These are phyloP conservation scores for Phoenix dactylifera DNA, from an alignment of 176 grass and related monocot species.

Conservation along the genomic window DNA sequence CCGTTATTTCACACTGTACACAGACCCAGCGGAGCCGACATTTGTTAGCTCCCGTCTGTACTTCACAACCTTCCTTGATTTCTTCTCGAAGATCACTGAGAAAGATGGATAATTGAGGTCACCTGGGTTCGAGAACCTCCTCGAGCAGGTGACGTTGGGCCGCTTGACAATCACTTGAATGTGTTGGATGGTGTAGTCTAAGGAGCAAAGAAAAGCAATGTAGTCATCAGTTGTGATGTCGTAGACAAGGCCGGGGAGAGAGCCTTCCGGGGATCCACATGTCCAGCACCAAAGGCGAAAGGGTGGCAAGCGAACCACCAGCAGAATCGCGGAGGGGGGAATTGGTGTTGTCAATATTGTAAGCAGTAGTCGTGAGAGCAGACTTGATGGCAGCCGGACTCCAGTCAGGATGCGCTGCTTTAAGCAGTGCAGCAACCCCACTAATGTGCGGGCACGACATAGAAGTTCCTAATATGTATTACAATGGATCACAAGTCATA, in stretches of 20 bases:
- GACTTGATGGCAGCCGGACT: conserved; percentile 90
- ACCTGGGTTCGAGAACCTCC: conserved; percentile 39
- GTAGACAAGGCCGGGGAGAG: conserved; percentile 85
- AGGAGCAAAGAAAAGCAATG: conserved; percentile 71
- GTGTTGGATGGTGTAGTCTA: conserved; percentile 54
- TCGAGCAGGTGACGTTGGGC: conserved; percentile 50
- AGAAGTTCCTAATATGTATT: conserved; percentile 64
- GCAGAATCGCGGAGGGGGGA: conserved; percentile 60
- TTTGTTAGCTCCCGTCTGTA: conserved; percentile 79
- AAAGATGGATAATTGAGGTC: conserved; percentile 94
- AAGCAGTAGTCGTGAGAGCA: conserved; percentile 84
- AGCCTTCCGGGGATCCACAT: conserved; percentile 80
- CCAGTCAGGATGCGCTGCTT: conserved; percentile 74
- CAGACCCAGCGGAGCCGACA: conserved; percentile 38
- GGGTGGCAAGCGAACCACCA: conserved; percentile 50
- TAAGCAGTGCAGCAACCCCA: conserved; percentile 74
- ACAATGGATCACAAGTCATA: conserved; percentile 2
- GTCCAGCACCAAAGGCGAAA: conserved; percentile 65
- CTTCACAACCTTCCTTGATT: conserved; percentile 22
- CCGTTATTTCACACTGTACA: conserved; percentile 56
- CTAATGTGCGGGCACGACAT: conserved; percentile 99
- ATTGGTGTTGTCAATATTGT: conserved; percentile 69
- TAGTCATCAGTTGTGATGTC: conserved; percentile 72
- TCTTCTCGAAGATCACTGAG: conserved; percentile 60
- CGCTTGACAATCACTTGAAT: conserved; percentile 72